These are phyloP conservation scores for Penicillium chermesinum DNA, from an alignment of 495 filamentous ascomycete genomes.

Conservation along the genomic window DNA sequence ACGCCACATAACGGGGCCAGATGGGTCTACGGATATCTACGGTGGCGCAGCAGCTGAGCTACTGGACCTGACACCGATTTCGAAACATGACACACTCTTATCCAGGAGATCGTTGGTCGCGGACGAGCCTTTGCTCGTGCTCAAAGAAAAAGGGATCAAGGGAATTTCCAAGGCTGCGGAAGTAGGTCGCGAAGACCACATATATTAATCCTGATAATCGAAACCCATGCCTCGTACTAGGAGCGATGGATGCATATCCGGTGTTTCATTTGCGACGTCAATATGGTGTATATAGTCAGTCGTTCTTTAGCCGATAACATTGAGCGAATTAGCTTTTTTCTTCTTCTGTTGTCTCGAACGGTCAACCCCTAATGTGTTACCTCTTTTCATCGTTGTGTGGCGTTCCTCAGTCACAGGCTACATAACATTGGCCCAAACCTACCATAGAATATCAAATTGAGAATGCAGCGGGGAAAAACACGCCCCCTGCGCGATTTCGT, in stretches of 20 bases:
- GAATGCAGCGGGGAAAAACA: no score
- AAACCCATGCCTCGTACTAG: neutral
- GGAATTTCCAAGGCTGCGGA: constrained; percentile 46
- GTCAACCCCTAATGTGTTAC: no score
- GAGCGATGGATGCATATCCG: neutral
- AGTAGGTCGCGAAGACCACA: constrained; percentile 40
- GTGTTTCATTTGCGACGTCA: neutral
- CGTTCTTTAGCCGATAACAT: neutral
- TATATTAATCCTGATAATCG: constrained; percentile 28
- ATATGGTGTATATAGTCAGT: neutral
- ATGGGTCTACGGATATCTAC: constrained; percentile 26
- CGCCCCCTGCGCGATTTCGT: no score
- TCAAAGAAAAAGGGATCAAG: constrained; percentile 37
- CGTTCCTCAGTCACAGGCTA: no score
- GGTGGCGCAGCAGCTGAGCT: constrained; percentile 17
- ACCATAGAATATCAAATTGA: no score
- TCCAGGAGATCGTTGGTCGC: constrained; percentile 23
- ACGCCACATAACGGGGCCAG: constrained; percentile 32
- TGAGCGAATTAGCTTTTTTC: neutral
- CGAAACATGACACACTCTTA: constrained; percentile 24
- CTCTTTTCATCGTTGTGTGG: no score
- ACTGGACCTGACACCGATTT: constrained; percentile 29
- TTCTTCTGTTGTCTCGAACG: no score
- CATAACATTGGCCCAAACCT: no score
- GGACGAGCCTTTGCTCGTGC: constrained; percentile 23